Conservation (phyloP, 1,284 basidiomycete genomes). For the Naganishia albida region DNA sequence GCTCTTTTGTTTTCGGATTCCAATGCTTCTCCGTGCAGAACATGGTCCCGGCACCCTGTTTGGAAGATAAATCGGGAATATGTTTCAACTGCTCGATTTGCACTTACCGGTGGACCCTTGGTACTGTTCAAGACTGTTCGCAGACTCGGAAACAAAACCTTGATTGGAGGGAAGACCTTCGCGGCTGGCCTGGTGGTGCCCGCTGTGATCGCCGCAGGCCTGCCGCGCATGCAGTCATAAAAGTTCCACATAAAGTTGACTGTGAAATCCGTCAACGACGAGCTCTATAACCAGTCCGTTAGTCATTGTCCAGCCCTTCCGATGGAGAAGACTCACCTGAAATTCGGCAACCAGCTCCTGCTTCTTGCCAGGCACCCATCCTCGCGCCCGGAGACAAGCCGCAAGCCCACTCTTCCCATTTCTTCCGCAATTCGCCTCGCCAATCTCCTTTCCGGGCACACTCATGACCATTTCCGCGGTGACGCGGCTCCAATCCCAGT, state of each 20-base stretch:
- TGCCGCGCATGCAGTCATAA: constrained; percentile 43
- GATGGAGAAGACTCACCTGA: constrained; percentile 44
- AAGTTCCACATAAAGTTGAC: constrained; percentile 49
- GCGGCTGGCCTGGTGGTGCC: neutral
- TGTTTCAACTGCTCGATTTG: neutral
- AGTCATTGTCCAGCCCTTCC: neutral
- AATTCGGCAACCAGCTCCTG: constrained; percentile 48
- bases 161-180: constrained; percentile 44
- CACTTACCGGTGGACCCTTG: constrained; percentile 40
- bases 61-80: neutral
- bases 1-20: constrained; percentile 37
- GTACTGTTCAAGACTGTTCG: constrained; percentile 46
- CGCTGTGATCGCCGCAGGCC: neutral
- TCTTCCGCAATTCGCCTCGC: constrained; percentile 40
- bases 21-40: constrained; percentile 45
- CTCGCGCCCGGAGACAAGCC: constrained; percentile 42
- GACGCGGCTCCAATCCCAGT: constrained; percentile 51
- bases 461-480: constrained; percentile 50
- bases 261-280: constrained; percentile 47
- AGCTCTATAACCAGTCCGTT: constrained; percentile 42
- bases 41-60: constrained; percentile 51
- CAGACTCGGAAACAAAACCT: constrained; percentile 49
- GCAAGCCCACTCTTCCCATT: constrained; percentile 46
- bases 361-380: constrained; percentile 43
- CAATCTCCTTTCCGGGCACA: constrained; percentile 45